Evolutionary conservation across 345 rosid species (phyloP), one percentile per base, ranked within the genome.

Genomic region (Hibiscus trionum): DNA sequence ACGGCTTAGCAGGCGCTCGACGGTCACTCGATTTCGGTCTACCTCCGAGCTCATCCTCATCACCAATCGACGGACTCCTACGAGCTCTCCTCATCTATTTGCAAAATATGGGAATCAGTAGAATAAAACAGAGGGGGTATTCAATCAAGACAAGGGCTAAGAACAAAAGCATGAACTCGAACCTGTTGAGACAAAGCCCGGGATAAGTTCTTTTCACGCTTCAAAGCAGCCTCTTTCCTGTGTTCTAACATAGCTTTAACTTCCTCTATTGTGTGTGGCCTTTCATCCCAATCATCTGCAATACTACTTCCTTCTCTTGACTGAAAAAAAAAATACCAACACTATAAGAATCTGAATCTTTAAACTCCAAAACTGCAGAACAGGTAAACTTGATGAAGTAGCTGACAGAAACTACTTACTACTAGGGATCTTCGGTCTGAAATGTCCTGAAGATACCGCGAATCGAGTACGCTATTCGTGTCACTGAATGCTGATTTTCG

Each of bases 241-340:
- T 82, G 84, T 61, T 84, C 92, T 59, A 88, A 75, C 93, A 91
- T 88, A 3, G 88, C 90, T 82, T 91, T 91, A 19, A 88, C 92
- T 81, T 88, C 93, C 66, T 91, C 93, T 39, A 88, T 73, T 2
- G 93, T 84, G 80, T 86, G 92, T 11, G 94, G 90, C 72, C 86
- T 60, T 21, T 85, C 90, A 73, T 87, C 94, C 94, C 90, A 89
- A 77, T 89, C 95, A 81, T 85, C 95, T 6, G 90, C 87, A 2
- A 82, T 63, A 78, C 88, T 89, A 69, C 88, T 87, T 78, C 87
- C 92, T 19, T 86, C 97, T 86, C 92, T 86, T 26, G 92, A 86
- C 94, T 91, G 75, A 11, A 16, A 50, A 21, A n/a, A 29, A 14
- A 49, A 11, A 46, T 14, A 60, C 19, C 4, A 71, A 55, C 2